Percentiles rank a stretch among this genome's conserved stretches.
Conservation (phyloP, 805 yeast genomes). For the Starmerella riodocensis region DNA sequence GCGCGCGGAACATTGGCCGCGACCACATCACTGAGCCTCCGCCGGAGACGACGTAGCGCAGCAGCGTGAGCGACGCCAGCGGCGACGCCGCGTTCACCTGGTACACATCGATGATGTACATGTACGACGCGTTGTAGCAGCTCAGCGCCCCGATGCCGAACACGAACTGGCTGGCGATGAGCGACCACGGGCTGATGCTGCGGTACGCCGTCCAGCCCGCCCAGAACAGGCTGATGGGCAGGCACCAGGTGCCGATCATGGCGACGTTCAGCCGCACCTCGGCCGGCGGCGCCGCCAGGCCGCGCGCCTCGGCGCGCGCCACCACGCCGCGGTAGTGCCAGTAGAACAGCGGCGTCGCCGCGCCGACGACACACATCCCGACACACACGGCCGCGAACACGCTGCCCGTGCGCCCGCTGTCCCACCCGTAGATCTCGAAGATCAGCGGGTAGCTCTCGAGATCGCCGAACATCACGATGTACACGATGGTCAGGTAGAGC, state of each 20-base stretch:
- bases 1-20: constrained; percentile 11
- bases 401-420: constrained; percentile 13
- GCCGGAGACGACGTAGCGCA: constrained; percentile 13
- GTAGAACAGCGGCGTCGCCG: constrained; percentile 3
- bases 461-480: constrained; percentile 60
- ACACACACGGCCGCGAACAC: constrained; percentile 10
- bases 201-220: constrained; percentile 14
- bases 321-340: not conserved
- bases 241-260: constrained; percentile 9
- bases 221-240: constrained; percentile 15
- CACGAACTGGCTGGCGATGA: constrained; percentile 10
- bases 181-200: constrained; percentile 14
- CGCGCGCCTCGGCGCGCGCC: not conserved
- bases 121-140: constrained; percentile 11
- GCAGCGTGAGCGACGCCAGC: constrained; percentile 10
- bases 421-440: constrained; percentile 9
- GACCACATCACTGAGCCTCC: constrained; percentile 15
- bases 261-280: constrained; percentile 8
- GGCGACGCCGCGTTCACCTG: constrained; percentile 15
- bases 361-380: constrained; percentile 9
- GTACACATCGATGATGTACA: constrained; percentile 15
- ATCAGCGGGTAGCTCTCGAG: constrained; percentile 42
- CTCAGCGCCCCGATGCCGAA: constrained; percentile 12
- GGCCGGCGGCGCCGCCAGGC: constrained; percentile 4
- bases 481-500: constrained; percentile 58